Percentiles rank a stretch among this genome's conserved stretches.
Evolutionary conservation across 2,329 filamentous ascomycete species (phyloP).

Genomic region (Ceratocystiopsis sp.): DNA sequence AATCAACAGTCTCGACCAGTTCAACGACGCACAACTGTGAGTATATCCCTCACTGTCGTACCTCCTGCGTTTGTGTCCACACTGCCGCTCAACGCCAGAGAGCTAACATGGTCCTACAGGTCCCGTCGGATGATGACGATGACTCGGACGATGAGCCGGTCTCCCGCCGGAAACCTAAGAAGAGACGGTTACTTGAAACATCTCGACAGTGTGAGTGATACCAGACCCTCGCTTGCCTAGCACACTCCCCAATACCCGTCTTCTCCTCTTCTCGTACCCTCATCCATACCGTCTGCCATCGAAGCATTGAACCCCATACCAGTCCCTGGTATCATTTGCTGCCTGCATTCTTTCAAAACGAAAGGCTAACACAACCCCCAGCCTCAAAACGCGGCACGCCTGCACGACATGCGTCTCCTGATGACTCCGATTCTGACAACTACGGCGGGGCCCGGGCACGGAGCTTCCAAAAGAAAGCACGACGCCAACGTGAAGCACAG

Average conservation of each 20-base stretch:
- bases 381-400: conserved; percentile 45
- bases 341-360: too few relatives aligned
- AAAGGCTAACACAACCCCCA: conserved; percentile 12
- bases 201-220: conserved; percentile 8
- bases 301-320: neutral
- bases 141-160: conserved; percentile 36
- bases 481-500: conserved; percentile 51
- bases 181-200: conserved; percentile 37
- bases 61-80: neutral
- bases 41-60: conserved; percentile 11
- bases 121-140: conserved; percentile 15
- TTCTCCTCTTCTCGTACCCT: neutral
- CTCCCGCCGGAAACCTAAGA: conserved; percentile 44
- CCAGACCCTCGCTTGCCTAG: too few relatives aligned
- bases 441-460: conserved; percentile 64
- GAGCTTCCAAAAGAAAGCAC: conserved; percentile 57
- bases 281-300: neutral
- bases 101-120: conserved; percentile 4
- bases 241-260: neutral
- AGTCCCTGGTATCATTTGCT: neutral
- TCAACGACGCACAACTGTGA: conserved; percentile 40
- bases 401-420: conserved; percentile 32
- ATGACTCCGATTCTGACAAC: conserved; percentile 54
- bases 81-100: neutral
- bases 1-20: conserved; percentile 33